phyloP scores from a whole-genome alignment of 331 rosid species.

The Acacia concinna region DNA sequence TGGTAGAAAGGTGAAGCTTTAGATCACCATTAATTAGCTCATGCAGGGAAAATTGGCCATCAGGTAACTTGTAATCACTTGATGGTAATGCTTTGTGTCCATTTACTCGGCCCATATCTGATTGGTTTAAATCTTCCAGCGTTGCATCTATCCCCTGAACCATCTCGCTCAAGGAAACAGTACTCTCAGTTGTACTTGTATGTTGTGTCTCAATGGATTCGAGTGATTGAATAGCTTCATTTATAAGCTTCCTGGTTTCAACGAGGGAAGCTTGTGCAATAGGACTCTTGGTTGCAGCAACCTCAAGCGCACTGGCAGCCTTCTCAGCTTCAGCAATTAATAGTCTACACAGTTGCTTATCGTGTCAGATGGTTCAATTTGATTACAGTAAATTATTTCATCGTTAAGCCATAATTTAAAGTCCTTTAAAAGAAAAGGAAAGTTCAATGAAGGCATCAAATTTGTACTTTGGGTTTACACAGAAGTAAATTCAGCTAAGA shows the following conservation, averaged over 20 bases:
- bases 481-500: not conserved
- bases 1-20: slow-evolving; percentile 30
- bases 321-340: slow-evolving; percentile 82
- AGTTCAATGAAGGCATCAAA: not conserved
- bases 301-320: slow-evolving; percentile 71
- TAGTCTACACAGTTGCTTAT: slow-evolving; percentile 40
- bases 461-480: not conserved
- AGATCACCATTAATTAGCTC: slow-evolving; percentile 41
- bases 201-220: slow-evolving; percentile 47
- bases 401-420: not conserved
- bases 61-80: slow-evolving; percentile 29
- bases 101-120: slow-evolving; percentile 37
- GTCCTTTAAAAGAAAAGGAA: not conserved
- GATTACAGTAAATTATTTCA: not conserved
- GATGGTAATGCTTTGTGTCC: slow-evolving; percentile 41
- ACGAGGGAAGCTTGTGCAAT: slow-evolving; percentile 70
- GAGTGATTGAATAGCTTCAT: slow-evolving; percentile 68
- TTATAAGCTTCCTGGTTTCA: slow-evolving; percentile 72
- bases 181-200: slow-evolving; percentile 19
- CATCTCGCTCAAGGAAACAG: slow-evolving; percentile 29
- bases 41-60: slow-evolving; percentile 35
- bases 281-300: slow-evolving; percentile 61
- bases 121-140: slow-evolving; percentile 30
- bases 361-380: not conserved
- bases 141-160: slow-evolving; percentile 29